Conservation (phyloP, 257 asterid genomes). For the Phtheirospermum japonicum region DNA sequence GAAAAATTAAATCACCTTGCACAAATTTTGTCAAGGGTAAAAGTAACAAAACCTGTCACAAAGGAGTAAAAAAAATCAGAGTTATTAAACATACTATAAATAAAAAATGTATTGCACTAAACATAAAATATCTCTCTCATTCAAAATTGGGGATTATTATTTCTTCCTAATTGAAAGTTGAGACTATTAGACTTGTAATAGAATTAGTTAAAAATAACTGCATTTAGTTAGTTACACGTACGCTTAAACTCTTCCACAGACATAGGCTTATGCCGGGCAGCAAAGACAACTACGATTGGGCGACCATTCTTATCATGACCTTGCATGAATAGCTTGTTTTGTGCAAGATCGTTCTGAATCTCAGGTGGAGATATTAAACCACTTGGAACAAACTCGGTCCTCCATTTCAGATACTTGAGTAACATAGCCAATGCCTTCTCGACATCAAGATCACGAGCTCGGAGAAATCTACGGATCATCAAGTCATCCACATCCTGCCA, state of each 20-base stretch:
- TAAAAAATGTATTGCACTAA: neutral
- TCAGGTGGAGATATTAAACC: constrained; percentile 53
- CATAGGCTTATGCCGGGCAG: constrained; percentile 64
- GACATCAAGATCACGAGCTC: constrained; percentile 89
- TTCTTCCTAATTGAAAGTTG: too few relatives aligned
- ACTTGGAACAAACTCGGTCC: constrained; percentile 62
- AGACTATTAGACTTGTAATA: neutral
- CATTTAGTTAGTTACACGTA: constrained; percentile 28
- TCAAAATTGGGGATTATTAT: neutral
- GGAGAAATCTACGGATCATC: constrained; percentile 76
- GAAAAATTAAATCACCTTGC: constrained; percentile 48
- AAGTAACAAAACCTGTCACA: constrained; percentile 72
- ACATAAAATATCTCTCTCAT: neutral
- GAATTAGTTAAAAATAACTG: neutral
- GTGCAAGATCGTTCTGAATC: constrained; percentile 59
- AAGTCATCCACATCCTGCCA: constrained; percentile 69
- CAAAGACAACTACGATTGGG: constrained; percentile 61
- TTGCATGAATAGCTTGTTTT: constrained; percentile 76
- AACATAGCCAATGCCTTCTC: constrained; percentile 78
- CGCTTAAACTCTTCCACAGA: constrained; percentile 77
- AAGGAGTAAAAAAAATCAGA: constrained; percentile 20
- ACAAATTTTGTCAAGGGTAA: constrained; percentile 67
- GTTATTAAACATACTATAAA: neutral
- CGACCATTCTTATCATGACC: constrained; percentile 78
- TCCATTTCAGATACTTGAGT: constrained; percentile 75